Evolutionary conservation across 176 grass and related monocot genomes (phyloP), one percentile per base, ranked within the genome.

Genomic region (Carex parvula): DNA sequence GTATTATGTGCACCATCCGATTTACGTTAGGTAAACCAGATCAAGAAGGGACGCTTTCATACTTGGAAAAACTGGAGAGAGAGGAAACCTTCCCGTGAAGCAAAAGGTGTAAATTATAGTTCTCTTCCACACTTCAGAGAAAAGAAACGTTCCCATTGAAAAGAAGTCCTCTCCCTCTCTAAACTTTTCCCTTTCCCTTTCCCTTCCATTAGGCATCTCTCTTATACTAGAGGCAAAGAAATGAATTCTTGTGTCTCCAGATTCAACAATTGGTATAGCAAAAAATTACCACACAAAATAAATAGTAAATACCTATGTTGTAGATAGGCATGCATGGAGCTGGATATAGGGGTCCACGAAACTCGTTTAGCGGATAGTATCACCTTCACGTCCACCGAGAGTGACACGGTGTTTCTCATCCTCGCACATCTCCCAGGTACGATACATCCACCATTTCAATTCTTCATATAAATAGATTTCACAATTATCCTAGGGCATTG

Each of bases 341-440:
- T 97, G 32, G 90, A 97, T 82, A 84, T 94, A 82, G 86, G 64
- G 79, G 70, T 97, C 29, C 84, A 71, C 29, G 64, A 86, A 71
- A 82, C 58, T 70, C 71, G 65, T 78, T 41, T 32, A 48, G 8
- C 53, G 0, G 72, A 87, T 61, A 88, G 84, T 85, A 77, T 94
- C 71, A 70, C 87, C 70, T 97, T 97, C 80, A 52, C 79, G 35
- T 88, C 84, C 70, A 79, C 83, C 42, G 92, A 97, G 75, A 92
- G 84, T 42, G 90, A 92, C 59, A 79, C 87, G 39, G 88, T 90
- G 52, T 91, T 94, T 81, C 67, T 97, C 72, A 79, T 92, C 81
- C 85, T 97, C 68, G 94, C 83, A 9, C 88, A 94, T 63, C 87
- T 97, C 70, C 92, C 92, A 39, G 94, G 94, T 94, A 97, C 65